These are phyloP conservation scores for Salix viminalis DNA, from an alignment of 345 rosid species.

Conservation along the genomic window DNA sequence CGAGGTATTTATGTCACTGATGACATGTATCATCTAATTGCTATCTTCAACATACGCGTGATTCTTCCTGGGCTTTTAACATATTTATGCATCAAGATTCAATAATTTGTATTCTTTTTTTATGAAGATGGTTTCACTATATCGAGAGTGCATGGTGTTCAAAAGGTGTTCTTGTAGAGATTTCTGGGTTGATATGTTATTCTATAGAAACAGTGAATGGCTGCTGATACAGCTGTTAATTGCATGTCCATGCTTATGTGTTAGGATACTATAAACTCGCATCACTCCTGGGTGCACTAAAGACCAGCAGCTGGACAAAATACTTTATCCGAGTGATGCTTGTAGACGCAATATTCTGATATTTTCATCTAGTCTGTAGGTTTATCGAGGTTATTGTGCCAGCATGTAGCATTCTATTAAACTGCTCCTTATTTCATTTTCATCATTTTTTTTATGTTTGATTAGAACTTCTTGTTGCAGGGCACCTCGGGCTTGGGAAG, in stretches of 20 bases:
- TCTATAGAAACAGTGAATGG: not conserved
- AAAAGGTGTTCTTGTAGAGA: not conserved
- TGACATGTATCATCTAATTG: not conserved
- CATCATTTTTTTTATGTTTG: not conserved
- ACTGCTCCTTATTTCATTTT: not conserved
- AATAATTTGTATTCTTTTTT: not conserved
- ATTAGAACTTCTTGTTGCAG: constrained; percentile 29
- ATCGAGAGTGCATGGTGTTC: not conserved
- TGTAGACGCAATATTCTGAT: not conserved
- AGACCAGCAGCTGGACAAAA: not conserved
- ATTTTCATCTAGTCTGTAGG: too few species aligned
- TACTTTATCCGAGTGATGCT: not conserved
- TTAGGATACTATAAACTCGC: not conserved
- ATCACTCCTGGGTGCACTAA: not conserved
- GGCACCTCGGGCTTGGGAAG: constrained; percentile 87
- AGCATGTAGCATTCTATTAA: not conserved
- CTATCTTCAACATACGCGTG: too few species aligned
- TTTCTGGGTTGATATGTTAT: not conserved
- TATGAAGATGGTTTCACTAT: not conserved
- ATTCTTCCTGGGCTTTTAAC: not conserved
- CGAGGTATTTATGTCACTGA: constrained; percentile 44
- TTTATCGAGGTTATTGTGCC: not conserved
- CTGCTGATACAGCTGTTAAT: not conserved
- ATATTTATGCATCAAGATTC: not conserved
- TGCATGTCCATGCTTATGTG: not conserved